Evolutionary conservation across 1,284 basidiomycete species (phyloP).

Genomic region (Somion occarium): DNA sequence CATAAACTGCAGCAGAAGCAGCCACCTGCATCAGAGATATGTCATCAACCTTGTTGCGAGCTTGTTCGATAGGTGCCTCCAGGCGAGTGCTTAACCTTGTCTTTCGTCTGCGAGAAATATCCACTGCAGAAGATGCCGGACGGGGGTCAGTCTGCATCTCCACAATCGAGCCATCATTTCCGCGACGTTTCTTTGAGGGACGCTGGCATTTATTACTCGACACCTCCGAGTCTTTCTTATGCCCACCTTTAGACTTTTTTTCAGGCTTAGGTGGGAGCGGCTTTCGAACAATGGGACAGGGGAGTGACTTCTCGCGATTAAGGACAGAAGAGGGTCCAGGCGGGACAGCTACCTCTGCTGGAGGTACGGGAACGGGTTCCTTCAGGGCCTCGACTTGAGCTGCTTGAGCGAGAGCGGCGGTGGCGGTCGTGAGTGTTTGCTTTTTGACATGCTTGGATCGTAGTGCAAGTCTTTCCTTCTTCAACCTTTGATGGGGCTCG

Average conservation of each 20-base stretch:
- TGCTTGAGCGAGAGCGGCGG: not conserved
- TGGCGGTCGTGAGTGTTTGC: not conserved
- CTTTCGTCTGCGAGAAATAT: too few relatives aligned
- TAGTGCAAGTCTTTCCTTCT: not conserved
- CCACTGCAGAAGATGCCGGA: too few relatives aligned
- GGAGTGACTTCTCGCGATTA: too few relatives aligned
- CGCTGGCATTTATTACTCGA: not conserved
- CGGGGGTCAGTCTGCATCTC: too few relatives aligned
- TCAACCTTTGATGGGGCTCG: not conserved
- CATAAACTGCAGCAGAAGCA: too few relatives aligned
- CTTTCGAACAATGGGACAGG: too few relatives aligned
- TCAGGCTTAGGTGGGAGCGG: too few relatives aligned
- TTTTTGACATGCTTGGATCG: not conserved
- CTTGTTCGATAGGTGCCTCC: too few relatives aligned
- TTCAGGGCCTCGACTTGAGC: not conserved
- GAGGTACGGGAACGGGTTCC: not conserved
- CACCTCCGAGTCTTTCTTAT: not conserved
- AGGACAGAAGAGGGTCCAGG: not conserved
- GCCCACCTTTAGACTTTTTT: not conserved
- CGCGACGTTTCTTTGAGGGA: conserved; percentile 1
- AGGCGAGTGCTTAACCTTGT: too few relatives aligned
- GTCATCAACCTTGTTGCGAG: too few relatives aligned
- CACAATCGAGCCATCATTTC: not conserved
- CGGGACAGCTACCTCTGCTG: not conserved
- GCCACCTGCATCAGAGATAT: too few relatives aligned